A percentile compares a stretch with the other conserved stretches of the same genome.
These are phyloP conservation scores for Magnaporthiopsis poae DNA, from an alignment of 2,329 filamentous ascomycete genomes.

Conservation along the genomic window DNA sequence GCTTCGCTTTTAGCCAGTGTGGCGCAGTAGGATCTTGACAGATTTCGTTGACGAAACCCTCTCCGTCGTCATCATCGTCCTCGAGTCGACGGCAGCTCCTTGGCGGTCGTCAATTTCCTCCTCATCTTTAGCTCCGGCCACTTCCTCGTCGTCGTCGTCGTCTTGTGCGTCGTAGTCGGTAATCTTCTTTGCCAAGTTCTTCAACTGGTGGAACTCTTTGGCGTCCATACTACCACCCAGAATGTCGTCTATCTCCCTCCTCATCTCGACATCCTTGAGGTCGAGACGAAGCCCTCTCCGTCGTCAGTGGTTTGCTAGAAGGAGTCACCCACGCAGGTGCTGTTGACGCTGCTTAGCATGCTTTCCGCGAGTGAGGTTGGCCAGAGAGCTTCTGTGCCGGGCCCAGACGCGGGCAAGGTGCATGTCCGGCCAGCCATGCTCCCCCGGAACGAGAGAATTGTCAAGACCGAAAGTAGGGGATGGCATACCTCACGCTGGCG, in stretches of 20 bases:
- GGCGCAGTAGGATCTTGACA: slow-evolving; percentile 62
- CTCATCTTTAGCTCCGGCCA: slow-evolving; percentile 54
- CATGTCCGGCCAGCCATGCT: too few relatives aligned
- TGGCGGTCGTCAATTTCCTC: slow-evolving; percentile 86
- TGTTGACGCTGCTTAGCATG: too few relatives aligned
- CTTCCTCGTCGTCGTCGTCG: slow-evolving; percentile 80
- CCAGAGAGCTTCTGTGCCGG: too few relatives aligned
- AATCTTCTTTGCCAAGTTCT: slow-evolving; percentile 96
- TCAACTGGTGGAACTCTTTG: slow-evolving; percentile 92
- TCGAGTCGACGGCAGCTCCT: slow-evolving; percentile 97
- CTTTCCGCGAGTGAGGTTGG: too few relatives aligned
- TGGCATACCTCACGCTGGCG: too few relatives aligned
- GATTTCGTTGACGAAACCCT: slow-evolving; percentile 70
- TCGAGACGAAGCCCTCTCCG: slow-evolving; percentile 61
- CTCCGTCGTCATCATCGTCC: slow-evolving; percentile 75
- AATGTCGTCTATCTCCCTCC: slow-evolving; percentile 92
- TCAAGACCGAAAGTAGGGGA: too few relatives aligned
- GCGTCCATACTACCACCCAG: slow-evolving; percentile 68
- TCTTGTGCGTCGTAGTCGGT: slow-evolving; percentile 97
- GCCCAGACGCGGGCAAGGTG: too few relatives aligned
- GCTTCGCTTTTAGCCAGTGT: too few relatives aligned
- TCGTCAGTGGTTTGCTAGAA: slow-evolving; percentile 42
- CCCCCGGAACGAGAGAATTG: too few relatives aligned
- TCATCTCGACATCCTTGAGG: slow-evolving; percentile 95
- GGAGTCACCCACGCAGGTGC: too few relatives aligned